phyloP scores from a whole-genome alignment of 2,329 filamentous ascomycete species.

The Ascochyta viciae-villosae region DNA sequence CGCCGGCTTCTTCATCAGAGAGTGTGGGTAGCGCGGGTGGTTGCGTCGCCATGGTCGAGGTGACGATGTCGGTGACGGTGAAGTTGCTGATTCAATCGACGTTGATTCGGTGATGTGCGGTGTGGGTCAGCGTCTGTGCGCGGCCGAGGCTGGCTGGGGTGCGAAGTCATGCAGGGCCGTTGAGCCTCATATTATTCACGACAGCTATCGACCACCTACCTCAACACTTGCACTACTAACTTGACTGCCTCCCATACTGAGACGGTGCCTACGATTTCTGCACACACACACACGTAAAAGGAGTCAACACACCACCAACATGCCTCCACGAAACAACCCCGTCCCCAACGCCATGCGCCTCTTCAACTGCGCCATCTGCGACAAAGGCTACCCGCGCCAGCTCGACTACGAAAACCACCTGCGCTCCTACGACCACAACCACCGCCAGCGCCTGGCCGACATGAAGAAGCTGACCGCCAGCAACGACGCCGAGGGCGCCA shows the following conservation, averaged over 20 bases:
- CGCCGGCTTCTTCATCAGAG: slow-evolving; percentile 53
- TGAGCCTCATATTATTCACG: not conserved
- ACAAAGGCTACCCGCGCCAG: slow-evolving; percentile 93
- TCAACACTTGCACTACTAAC: too few relatives aligned
- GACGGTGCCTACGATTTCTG: too few relatives aligned
- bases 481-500: slow-evolving; percentile 33
- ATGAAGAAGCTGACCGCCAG: slow-evolving; percentile 70
- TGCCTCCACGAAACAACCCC: slow-evolving; percentile 54
- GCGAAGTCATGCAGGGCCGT: not conserved
- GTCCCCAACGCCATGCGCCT: slow-evolving; percentile 46
- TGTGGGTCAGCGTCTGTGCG: slow-evolving; percentile 2
- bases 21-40: slow-evolving; percentile 7
- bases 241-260: too few relatives aligned
- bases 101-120: slow-evolving; percentile 38
- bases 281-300: not conserved
- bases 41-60: slow-evolving; percentile 13
- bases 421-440: slow-evolving; percentile 91
- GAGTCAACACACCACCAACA: not conserved
- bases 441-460: slow-evolving; percentile 75
- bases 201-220: not conserved
- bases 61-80: slow-evolving; percentile 15
- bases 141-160: not conserved
- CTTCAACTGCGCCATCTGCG: slow-evolving; percentile 71
- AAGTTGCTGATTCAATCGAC: slow-evolving; percentile 37
- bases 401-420: slow-evolving; percentile 97